Evolutionary conservation across 2,329 filamentous ascomycete genomes (phyloP).

Genomic region (Hypocreales sp.): DNA sequence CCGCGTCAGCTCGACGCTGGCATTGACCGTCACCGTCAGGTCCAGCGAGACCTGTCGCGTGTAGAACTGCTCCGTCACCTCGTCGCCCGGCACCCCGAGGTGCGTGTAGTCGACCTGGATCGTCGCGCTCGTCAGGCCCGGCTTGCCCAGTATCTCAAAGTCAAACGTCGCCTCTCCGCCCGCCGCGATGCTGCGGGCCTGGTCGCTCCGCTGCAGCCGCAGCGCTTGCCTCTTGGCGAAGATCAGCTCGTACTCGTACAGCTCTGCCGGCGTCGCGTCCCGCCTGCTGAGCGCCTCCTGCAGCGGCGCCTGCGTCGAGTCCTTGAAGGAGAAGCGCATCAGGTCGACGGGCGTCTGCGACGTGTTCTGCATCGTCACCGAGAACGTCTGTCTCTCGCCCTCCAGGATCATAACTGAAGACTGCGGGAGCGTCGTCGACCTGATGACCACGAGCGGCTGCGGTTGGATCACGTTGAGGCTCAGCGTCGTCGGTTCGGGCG

Average conservation of each 20-base stretch:
- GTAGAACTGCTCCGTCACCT: constrained; percentile 60
- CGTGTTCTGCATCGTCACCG: constrained; percentile 64
- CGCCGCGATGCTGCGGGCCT: constrained; percentile 47
- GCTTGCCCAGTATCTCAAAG: constrained; percentile 75
- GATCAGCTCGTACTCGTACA: constrained; percentile 76
- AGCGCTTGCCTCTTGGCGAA: constrained; percentile 60
- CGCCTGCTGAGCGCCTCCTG: constrained; percentile 61
- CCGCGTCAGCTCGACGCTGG: constrained; percentile 67
- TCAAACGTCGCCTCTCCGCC: constrained; percentile 56
- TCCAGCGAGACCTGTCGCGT: constrained; percentile 72
- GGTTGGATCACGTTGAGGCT: constrained; percentile 60
- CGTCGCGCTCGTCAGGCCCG: constrained; percentile 62
- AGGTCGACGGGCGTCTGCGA: constrained; percentile 69
- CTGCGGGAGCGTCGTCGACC: constrained; percentile 64
- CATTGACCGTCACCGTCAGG: constrained; percentile 79
- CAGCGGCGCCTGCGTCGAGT: constrained; percentile 67
- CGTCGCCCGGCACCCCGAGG: constrained; percentile 53
- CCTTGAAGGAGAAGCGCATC: constrained; percentile 74
- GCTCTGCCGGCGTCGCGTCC: constrained; percentile 60
- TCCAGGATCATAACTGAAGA: constrained; percentile 86
- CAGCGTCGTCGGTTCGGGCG: constrained; percentile 34
- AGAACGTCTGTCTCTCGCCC: constrained; percentile 67
- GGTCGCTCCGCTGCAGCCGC: constrained; percentile 34
- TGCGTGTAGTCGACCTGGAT: constrained; percentile 80
- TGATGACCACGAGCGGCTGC: constrained; percentile 64